Conservation (phyloP, 2,329 filamentous ascomycete species). For the Lachnellula cervina region DNA sequence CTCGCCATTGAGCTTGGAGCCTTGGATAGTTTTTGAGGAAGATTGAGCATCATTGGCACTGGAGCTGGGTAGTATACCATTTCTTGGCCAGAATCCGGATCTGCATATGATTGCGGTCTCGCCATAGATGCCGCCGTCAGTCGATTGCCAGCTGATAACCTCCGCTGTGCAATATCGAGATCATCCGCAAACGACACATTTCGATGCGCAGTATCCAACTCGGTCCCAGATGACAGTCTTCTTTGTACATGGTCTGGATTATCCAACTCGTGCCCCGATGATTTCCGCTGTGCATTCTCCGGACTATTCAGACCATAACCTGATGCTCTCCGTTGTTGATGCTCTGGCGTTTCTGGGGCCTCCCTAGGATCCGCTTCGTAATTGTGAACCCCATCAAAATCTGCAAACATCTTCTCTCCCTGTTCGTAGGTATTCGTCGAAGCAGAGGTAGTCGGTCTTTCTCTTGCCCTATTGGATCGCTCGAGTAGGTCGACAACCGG, state of each 20-base stretch:
- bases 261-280: conserved; percentile 11
- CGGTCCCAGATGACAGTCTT: conserved; percentile 13
- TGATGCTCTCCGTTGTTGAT: conserved; percentile 6
- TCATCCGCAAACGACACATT: conserved; percentile 3
- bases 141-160: conserved; percentile 14
- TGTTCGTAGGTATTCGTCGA: conserved; percentile 54
- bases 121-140: conserved; percentile 18
- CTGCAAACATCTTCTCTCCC: conserved; percentile 63
- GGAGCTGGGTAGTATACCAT: conserved; percentile 97
- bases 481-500: conserved; percentile 18
- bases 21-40: conserved; percentile 82
- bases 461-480: conserved; percentile 7
- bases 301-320: conserved; percentile 3
- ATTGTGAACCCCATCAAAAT: conserved; percentile 66
- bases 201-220: conserved; percentile 4
- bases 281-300: conserved; percentile 4
- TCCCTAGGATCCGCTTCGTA: conserved; percentile 46
- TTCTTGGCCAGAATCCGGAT: conserved; percentile 62
- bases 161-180: conserved; percentile 12
- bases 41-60: conserved; percentile 87
- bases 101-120: conserved; percentile 53
- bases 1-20: conserved; percentile 58
- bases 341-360: neutral
- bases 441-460: conserved; percentile 23
- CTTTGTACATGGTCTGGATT: neutral